Evolutionary conservation across 2,329 filamentous ascomycete species (phyloP).

Genomic region (Neurospora crassa): DNA sequence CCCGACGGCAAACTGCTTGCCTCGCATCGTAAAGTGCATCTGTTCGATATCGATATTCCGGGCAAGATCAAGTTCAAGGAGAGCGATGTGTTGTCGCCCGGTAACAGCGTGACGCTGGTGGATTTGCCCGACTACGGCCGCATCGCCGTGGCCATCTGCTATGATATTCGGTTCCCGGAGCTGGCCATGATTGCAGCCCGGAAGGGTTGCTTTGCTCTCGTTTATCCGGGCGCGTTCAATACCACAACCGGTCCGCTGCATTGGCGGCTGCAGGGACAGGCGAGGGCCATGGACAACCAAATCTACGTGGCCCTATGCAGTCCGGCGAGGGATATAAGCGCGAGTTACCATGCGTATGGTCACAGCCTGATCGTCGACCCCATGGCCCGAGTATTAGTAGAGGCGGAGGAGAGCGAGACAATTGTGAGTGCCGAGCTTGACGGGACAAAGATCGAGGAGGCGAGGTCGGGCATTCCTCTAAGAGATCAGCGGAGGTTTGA

Average conservation of each 20-base stretch:
- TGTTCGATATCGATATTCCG: conserved; percentile 97
- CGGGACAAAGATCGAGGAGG: conserved; percentile 59
- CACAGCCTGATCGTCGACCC: conserved; percentile 86
- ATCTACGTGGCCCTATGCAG: conserved; percentile 88
- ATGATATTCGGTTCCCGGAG: conserved; percentile 95
- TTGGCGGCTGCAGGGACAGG: conserved; percentile 76
- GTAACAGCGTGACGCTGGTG: conserved; percentile 75
- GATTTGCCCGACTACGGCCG: conserved; percentile 83
- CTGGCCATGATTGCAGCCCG: conserved; percentile 81
- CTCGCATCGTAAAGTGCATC: conserved; percentile 84
- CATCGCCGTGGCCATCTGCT: conserved; percentile 88
- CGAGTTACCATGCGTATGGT: conserved; percentile 82
- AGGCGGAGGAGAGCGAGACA: conserved; percentile 70
- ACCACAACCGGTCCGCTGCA: conserved; percentile 85
- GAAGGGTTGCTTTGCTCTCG: conserved; percentile 72
- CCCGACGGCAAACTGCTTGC: conserved; percentile 73
- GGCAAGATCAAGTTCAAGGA: conserved; percentile 89
- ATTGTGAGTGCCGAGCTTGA: conserved; percentile 66
- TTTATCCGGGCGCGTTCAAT: conserved; percentile 98
- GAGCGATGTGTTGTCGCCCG: conserved; percentile 77
- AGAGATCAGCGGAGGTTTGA: conserved; percentile 83
- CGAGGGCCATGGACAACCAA: conserved; percentile 87
- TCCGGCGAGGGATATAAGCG: conserved; percentile 69
- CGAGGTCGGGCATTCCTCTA: conserved; percentile 75
- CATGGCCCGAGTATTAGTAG: conserved; percentile 68